phyloP scores from a whole-genome alignment of 768 basidiomycete genomes.

The Phanerochaete carnosa region DNA sequence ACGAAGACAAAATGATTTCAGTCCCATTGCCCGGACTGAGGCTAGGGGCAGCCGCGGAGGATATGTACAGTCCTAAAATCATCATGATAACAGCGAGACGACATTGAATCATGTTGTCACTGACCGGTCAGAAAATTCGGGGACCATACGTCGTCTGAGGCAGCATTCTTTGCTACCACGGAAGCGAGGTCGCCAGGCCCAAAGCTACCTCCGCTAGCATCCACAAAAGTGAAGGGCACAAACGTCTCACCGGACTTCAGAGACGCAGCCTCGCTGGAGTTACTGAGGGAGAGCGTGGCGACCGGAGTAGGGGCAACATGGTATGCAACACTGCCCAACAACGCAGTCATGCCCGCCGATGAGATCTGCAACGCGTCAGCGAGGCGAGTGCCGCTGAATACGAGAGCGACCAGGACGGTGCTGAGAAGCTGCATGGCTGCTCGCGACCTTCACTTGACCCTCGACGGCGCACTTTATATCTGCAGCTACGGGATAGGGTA shows the following conservation, averaged over 20 bases:
- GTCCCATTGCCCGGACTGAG: constrained; percentile 2
- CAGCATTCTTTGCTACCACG: constrained; percentile 11
- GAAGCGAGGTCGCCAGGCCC: constrained; percentile 11
- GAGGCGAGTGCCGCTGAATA: neutral
- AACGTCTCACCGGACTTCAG: neutral
- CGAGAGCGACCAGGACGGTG: constrained; percentile 2
- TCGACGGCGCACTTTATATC: neutral
- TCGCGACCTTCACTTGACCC: neutral
- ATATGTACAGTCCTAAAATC: constrained; percentile 18
- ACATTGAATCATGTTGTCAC: neutral
- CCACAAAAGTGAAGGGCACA: constrained; percentile 24
- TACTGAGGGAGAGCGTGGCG: neutral
- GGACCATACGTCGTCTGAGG: constrained; percentile 25
- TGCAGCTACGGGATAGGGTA: too few species aligned
- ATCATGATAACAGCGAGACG: neutral
- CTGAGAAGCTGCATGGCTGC: constrained; percentile 8
- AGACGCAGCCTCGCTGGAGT: neutral
- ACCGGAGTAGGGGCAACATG: constrained; percentile 15
- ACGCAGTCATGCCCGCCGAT: constrained; percentile 9
- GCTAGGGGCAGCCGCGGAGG: constrained; percentile 13
- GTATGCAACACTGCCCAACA: constrained; percentile 11
- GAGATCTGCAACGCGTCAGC: constrained; percentile 4
- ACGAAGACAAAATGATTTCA: constrained; percentile 15
- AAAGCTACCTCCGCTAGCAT: constrained; percentile 12
- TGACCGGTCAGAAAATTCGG: constrained; percentile 21